Evolutionary conservation across 176 grass and related monocot genomes (phyloP), one percentile per base, ranked within the genome.

Genomic region (Carex kokanica): DNA sequence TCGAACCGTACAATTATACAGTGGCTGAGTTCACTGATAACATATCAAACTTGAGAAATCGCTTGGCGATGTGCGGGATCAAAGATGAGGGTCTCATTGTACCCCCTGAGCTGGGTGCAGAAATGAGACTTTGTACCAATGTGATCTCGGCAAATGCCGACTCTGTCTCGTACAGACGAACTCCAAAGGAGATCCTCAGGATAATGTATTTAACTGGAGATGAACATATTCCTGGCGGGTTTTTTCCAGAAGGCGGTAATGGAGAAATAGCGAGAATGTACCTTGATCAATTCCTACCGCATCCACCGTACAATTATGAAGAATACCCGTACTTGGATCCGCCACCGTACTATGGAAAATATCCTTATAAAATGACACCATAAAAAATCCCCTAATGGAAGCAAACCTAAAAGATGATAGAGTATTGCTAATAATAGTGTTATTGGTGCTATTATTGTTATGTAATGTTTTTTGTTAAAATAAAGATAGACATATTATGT

Each of bases 31-130:
- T 97, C 84, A 97, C 94, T 5, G 74, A 82, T 56, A 68, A 73
- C 60, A 82, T 93, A 36, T 97, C 94, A 0, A 73, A 81, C 12
- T 66, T 91, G 81, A 68, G 94, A 0, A 92, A 93, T 79, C 5
- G 15, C 24, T 81, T 97, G 60, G 94, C 84, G 0, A 74, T 17
- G 73, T 93, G 94, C 63, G 94, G 94, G 0, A 72, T 92, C 4
- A 97, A 86, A 72, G 94, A 94, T 58, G 94, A 97, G 60, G 94
- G 94, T 31, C 88, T 97, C 21, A 38, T 83, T 62, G 94, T 97
- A 53, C 88, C 94, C 0, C 27, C 2, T 0, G 41, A 61, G 70
- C 83, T 89, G 4, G 94, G 92, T 29, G 88, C 94, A 6, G 92
- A 94, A 69, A 58, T 78, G 57, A 83, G 20, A 69, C 86, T 86